phyloP scores from a whole-genome alignment of 306 rosid genomes.

The Cicer bijugum region DNA sequence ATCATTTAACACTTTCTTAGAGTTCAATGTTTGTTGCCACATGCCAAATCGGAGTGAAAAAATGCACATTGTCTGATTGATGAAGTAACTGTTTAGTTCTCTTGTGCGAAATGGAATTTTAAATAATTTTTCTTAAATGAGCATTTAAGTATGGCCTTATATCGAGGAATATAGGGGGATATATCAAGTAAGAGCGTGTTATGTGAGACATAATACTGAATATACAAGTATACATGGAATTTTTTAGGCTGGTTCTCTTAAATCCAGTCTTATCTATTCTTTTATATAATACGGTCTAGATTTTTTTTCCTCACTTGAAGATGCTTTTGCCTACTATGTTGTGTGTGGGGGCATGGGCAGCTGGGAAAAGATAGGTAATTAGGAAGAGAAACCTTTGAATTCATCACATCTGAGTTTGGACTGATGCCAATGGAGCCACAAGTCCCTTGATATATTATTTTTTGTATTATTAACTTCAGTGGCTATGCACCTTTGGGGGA shows the following conservation, averaged over 20 bases:
- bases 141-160: background rate
- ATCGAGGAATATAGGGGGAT: background rate
- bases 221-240: background rate
- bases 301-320: background rate
- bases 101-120: slow-evolving; percentile 9
- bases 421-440: background rate
- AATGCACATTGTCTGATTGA: slow-evolving; percentile 28
- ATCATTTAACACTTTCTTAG: slow-evolving; percentile 28
- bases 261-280: background rate
- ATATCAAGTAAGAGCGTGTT: background rate
- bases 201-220: background rate
- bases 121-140: slow-evolving; percentile 14
- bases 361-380: background rate
- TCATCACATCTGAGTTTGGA: background rate
- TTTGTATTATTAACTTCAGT: background rate
- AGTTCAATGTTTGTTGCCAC: slow-evolving; percentile 29
- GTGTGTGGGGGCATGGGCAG: background rate
- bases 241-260: background rate
- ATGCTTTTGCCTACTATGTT: background rate
- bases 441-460: background rate
- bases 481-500: background rate
- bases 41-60: slow-evolving; percentile 31
- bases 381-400: background rate
- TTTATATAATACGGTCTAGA: background rate
- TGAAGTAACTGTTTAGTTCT: slow-evolving; percentile 11